These are phyloP conservation scores for Saccharomycopsis sp. DNA, from an alignment of 805 yeast species.

Conservation along the genomic window DNA sequence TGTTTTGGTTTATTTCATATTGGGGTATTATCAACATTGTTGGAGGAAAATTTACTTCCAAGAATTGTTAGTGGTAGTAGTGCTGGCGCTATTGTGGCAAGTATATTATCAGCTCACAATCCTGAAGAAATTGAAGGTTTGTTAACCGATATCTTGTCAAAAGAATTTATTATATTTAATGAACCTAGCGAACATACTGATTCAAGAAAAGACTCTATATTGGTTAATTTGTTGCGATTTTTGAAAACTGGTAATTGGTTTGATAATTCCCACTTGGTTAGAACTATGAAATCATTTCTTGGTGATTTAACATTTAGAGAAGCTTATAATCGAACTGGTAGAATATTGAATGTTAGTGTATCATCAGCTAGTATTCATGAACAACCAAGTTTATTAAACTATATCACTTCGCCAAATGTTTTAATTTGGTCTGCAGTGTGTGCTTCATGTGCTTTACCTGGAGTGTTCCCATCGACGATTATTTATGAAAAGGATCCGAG, in stretches of 20 bases:
- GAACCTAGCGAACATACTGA: slow-evolving; percentile 30
- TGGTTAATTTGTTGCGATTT: slow-evolving; percentile 39
- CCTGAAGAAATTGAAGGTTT: slow-evolving; percentile 60
- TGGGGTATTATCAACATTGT: slow-evolving; percentile 78
- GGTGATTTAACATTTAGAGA: slow-evolving; percentile 92
- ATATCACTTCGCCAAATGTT: slow-evolving; percentile 75
- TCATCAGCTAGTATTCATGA: slow-evolving; percentile 89
- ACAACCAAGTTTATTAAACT: slow-evolving; percentile 77
- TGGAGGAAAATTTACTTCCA: slow-evolving; percentile 73
- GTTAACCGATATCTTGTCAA: slow-evolving; percentile 39
- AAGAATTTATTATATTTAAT: slow-evolving; percentile 49
- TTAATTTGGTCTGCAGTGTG: slow-evolving; percentile 84
- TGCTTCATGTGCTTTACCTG: slow-evolving; percentile 92
- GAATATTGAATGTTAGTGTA: slow-evolving; percentile 89
- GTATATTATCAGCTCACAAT: slow-evolving; percentile 75
- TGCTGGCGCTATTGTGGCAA: slow-evolving; percentile 93
- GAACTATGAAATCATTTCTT: slow-evolving; percentile 68
- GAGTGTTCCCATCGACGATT: slow-evolving; percentile 80
- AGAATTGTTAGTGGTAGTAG: slow-evolving; percentile 88
- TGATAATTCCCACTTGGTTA: slow-evolving; percentile 62
- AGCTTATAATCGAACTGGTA: slow-evolving; percentile 89
- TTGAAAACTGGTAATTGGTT: slow-evolving; percentile 86
- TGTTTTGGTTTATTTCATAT: slow-evolving; percentile 89
- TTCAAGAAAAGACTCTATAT: slow-evolving; percentile 28
- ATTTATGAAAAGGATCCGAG: slow-evolving; percentile 74